Evolutionary conservation across 192 early-diverging fungal genomes (phyloP).

Genomic region (Coemansia sp.): DNA sequence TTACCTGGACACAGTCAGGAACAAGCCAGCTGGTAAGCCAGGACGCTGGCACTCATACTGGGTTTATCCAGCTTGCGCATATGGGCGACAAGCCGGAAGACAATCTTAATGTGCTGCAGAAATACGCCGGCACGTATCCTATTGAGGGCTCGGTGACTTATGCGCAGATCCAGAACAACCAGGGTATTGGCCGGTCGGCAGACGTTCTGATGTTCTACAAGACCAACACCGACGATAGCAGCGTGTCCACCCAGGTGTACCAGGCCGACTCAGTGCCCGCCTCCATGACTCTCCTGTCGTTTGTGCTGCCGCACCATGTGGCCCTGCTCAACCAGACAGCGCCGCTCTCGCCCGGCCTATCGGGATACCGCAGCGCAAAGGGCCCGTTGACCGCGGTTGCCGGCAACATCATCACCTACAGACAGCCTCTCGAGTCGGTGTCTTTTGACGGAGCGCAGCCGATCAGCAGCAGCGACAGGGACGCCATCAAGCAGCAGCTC

Average conservation of each 20-base stretch:
- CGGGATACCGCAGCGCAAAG: conserved; percentile 55
- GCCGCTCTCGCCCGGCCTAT: conserved; percentile 15
- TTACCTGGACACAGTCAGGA: conserved; percentile 35
- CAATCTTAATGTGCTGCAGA: conserved; percentile 47
- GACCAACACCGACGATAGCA: conserved; percentile 40
- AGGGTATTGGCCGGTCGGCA: conserved; percentile 22
- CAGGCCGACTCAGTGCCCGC: conserved; percentile 10
- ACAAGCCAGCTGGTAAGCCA: conserved; percentile 1
- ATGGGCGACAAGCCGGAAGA: conserved; percentile 36
- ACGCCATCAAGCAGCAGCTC: conserved; percentile 37
- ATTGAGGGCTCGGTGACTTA: conserved; percentile 53
- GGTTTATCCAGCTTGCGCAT: conserved; percentile 55
- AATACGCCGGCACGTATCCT: conserved; percentile 48
- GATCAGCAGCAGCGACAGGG: conserved; percentile 23
- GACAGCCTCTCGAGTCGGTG: conserved; percentile 37
- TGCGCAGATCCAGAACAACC: conserved; percentile 32
- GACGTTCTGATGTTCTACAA: conserved; percentile 43
- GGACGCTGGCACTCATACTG: conserved; percentile 22
- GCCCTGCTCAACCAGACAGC: conserved; percentile 16
- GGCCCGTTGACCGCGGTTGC: conserved; percentile 53
- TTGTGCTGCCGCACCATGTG: conserved; percentile 58
- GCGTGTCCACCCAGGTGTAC: conserved; percentile 18
- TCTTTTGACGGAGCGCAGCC: conserved; percentile 31
- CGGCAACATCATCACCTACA: conserved; percentile 52
- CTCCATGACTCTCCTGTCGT: conserved; percentile 37